A percentile compares a stretch with the other conserved stretches of the same genome.
phyloP scores from a whole-genome alignment of 352 stramenopile species.

The Globisporangium barbulae region DNA sequence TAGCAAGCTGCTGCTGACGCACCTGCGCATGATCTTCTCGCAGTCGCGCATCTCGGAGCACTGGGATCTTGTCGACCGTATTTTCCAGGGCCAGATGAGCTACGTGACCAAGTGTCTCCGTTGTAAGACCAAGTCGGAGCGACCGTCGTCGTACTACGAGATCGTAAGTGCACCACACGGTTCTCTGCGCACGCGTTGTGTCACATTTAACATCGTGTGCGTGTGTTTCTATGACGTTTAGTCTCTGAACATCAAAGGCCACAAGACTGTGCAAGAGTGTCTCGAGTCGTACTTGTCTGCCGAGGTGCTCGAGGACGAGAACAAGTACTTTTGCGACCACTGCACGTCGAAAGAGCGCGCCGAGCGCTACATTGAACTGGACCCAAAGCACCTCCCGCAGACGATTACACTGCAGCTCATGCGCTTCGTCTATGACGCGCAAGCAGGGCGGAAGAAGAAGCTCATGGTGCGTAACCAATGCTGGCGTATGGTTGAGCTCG shows the following conservation, averaged over 20 bases:
- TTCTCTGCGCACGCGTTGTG: neutral
- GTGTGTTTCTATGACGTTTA: slow-evolving; percentile 4
- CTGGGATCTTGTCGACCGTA: slow-evolving; percentile 62
- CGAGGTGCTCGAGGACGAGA: slow-evolving; percentile 79
- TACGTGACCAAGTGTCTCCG: slow-evolving; percentile 83
- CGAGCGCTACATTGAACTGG: slow-evolving; percentile 68
- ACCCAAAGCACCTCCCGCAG: slow-evolving; percentile 46
- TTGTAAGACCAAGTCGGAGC: slow-evolving; percentile 63
- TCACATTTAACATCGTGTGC: neutral
- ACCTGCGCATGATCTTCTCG: slow-evolving; percentile 74
- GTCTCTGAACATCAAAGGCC: slow-evolving; percentile 85
- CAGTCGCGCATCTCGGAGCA: slow-evolving; percentile 54
- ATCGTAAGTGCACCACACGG: slow-evolving; percentile 39
- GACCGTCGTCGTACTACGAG: slow-evolving; percentile 77
- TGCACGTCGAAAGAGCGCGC: slow-evolving; percentile 77
- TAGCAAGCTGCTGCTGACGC: slow-evolving; percentile 78
- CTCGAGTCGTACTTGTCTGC: slow-evolving; percentile 67
- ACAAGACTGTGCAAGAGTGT: slow-evolving; percentile 68
- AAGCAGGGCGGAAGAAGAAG: slow-evolving; percentile 78
- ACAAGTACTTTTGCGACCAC: slow-evolving; percentile 84
- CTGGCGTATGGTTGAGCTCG: neutral
- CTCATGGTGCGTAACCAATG: slow-evolving; percentile 46
- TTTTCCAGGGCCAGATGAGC: slow-evolving; percentile 81
- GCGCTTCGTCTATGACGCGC: slow-evolving; percentile 83
- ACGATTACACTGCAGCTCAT: slow-evolving; percentile 82